A percentile compares a stretch with the other conserved stretches of the same genome.
These are phyloP conservation scores for Naegleria gruberi DNA, from an alignment of 208 protist genomes.

Conservation along the genomic window DNA sequence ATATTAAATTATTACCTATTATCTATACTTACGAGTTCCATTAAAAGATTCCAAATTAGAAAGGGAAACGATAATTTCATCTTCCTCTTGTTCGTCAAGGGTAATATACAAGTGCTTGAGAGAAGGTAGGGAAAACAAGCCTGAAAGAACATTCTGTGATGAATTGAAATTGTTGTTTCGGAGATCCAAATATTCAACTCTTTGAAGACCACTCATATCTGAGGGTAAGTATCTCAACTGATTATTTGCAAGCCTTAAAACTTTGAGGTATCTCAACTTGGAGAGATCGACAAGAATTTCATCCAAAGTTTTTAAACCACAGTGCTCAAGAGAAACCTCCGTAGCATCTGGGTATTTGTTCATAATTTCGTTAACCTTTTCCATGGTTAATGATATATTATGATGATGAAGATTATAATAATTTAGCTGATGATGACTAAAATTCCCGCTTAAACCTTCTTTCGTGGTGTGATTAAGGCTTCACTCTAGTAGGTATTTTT, in stretches of 20 bases:
- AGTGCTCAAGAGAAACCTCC: not conserved
- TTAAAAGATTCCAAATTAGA: conserved; percentile 53
- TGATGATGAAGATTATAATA: too few species aligned
- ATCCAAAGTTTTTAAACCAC: not conserved
- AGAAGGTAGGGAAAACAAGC: conserved; percentile 48
- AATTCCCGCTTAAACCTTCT: too few species aligned
- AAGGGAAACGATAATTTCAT: conserved; percentile 59
- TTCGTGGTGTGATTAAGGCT: too few species aligned
- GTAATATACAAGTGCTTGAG: conserved; percentile 51
- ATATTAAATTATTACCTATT: too few species aligned
- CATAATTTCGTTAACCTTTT: conserved; percentile 7
- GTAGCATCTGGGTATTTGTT: not conserved
- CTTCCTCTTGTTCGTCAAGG: conserved; percentile 56
- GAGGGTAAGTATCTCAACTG: not conserved
- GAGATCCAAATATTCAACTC: conserved; percentile 1
- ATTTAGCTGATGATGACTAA: too few species aligned
- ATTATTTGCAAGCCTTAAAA: not conserved
- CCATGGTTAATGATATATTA: not conserved
- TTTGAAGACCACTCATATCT: not conserved
- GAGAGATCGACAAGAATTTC: not conserved
- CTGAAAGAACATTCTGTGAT: conserved; percentile 1
- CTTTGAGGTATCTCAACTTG: not conserved
- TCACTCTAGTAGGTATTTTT: too few species aligned
- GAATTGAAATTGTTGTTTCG: not conserved
- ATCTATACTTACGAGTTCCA: conserved; percentile 36